Evolutionary conservation across 495 filamentous ascomycete genomes (phyloP).

Genomic region (Opeltia flavorubescens): DNA sequence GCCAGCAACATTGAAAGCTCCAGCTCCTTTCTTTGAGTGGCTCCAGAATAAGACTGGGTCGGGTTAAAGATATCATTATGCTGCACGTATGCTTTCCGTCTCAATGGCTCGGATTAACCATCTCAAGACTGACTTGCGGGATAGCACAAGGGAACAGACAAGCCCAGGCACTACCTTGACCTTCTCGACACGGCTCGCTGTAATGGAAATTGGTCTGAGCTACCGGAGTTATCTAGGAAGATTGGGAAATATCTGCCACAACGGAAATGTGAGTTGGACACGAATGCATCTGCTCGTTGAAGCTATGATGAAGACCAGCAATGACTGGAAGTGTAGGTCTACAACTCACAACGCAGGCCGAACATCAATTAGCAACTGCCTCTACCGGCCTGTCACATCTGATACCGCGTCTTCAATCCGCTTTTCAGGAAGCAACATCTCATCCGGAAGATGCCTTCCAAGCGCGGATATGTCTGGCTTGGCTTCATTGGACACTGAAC

Average conservation of each 20-base stretch:
- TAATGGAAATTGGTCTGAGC: constrained; percentile 73
- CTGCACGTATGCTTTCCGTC: background rate
- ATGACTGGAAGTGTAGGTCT: constrained; percentile 39
- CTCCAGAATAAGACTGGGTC: background rate
- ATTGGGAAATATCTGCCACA: constrained; percentile 86
- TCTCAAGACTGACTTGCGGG: constrained; percentile 4
- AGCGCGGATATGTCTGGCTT: constrained; percentile 65
- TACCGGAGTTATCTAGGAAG: constrained; percentile 84
- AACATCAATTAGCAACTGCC: constrained; percentile 45
- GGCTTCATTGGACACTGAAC: constrained; percentile 64
- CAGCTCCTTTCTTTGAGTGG: background rate
- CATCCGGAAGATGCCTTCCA: constrained; percentile 60
- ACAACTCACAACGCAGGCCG: constrained; percentile 58
- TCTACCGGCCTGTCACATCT: constrained; percentile 46
- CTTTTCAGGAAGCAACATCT: constrained; percentile 45
- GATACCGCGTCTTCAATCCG: constrained; percentile 43
- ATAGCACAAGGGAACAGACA: constrained; percentile 39
- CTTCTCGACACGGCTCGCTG: constrained; percentile 76
- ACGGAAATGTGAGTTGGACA: constrained; percentile 60
- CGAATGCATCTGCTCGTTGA: too few relatives aligned
- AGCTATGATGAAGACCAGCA: background rate
- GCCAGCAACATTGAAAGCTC: too few relatives aligned
- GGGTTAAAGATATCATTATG: background rate
- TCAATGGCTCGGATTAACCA: background rate
- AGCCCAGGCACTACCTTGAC: constrained; percentile 65